Evolutionary conservation across 2,329 filamentous ascomycete genomes (phyloP), one percentile per base, ranked within the genome.

Genomic region (Paraphaeosphaeria minitans): DNA sequence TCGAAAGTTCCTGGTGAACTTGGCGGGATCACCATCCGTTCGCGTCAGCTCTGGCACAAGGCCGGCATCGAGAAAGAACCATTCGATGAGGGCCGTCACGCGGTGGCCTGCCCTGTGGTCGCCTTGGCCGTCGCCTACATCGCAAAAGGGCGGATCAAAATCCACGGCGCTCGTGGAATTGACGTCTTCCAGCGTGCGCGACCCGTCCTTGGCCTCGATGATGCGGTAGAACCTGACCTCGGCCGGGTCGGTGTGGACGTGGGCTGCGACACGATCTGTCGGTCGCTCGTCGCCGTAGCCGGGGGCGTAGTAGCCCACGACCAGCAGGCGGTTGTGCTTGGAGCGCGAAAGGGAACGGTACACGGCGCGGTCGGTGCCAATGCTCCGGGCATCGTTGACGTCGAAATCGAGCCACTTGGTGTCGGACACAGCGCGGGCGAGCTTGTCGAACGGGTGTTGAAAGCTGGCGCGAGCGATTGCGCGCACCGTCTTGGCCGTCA

Each of bases 211-310:
- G 22, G 56, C 53, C 31, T 70, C 63, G 39, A 59, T 58, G 22
- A 69, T 62, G 48, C 69, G 69, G 55, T 68, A 70, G 21, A 71
- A 71, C 42, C 66, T 68, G 24, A 70, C 67, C 45, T 69, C 69
- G 27, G 69, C 67, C 46, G 68, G 65, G 53, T 71, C 64, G 27
- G 64, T 57, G 60, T 71, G 69, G 43, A 71, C 66, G 49, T 71
- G 69, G 12, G 69, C 69, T 13, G 64, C 65, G 27, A 71, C 69
- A 27, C 67, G 64, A 42, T 68, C 66, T 21, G 58, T 61, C 4
- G 64, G 63, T 29, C 65, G 63, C 31, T 67, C 64, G 55, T 63
- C 60, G 4, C 65, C 64, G 31, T 66, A 56, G 29, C 69, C 69
- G 49, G 69, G 69, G 14, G 68, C 66, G 58, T 71, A 71, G n/a